These are phyloP conservation scores for Sclerotinia glacialis DNA, from an alignment of 2,329 filamentous ascomycete species.

Conservation along the genomic window DNA sequence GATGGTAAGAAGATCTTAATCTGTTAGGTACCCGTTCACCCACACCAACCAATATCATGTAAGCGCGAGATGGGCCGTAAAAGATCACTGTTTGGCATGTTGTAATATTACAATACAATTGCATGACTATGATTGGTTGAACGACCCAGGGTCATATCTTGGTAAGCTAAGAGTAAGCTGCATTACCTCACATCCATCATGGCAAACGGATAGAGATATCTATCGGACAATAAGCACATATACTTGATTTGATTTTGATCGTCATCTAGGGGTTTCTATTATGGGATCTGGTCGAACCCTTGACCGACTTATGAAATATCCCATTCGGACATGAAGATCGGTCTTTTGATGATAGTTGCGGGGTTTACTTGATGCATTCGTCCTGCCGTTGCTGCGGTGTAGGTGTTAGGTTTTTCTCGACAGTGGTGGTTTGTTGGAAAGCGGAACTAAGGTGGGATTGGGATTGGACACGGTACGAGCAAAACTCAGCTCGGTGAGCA, in stretches of 20 bases:
- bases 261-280: not conserved
- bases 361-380: not conserved
- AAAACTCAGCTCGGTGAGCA: conserved; percentile 10
- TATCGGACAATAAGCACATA: conserved; percentile 7
- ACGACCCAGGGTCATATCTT: not conserved
- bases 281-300: not conserved
- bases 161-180: not conserved
- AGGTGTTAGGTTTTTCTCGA: not conserved
- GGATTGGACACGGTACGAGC: conserved; percentile 9
- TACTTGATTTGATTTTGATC: not conserved
- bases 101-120: not conserved
- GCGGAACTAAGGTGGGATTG: conserved; percentile 10
- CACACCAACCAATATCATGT: not conserved
- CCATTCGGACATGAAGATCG: conserved; percentile 11
- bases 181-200: conserved; percentile 1
- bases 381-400: conserved; percentile 1
- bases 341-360: conserved; percentile 1
- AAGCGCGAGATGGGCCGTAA: not conserved
- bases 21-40: conserved; percentile 3
- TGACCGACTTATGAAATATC: not conserved
- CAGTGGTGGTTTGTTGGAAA: not conserved
- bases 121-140: not conserved
- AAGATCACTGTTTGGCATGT: not conserved
- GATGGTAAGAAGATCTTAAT: conserved; percentile 13
- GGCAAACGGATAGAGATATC: not conserved